Evolutionary conservation across 139 green algal genomes (phyloP), one percentile per base, ranked within the genome.

Genomic region (Gonium pectorale): DNA sequence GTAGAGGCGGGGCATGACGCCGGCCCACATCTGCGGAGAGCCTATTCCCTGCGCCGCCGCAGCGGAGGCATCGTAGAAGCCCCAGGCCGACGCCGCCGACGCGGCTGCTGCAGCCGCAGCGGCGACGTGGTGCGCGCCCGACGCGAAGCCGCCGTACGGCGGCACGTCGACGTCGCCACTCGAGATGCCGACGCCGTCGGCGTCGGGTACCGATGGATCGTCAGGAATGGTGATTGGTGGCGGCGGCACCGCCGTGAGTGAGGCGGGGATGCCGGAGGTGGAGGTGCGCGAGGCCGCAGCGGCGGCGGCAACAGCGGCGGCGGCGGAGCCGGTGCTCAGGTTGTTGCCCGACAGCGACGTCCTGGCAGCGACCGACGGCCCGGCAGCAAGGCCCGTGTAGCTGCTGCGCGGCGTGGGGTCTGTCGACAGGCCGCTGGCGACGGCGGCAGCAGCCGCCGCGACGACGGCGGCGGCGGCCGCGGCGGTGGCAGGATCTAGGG

Each of bases 391-490:
- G 31, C 59, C 59, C 21, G 59, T 72, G 60, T 46, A 72, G 3
- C 59, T 72, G 2, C 59, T 82, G 37, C 75, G 75, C 15, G 75
- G 75, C 13, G 75, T 82, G 6, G 75, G 59, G 17, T 17, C 75
- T 0, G 38, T 44, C 15, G 75, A 82, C 73, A 69, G 54, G 52
- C 66, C 69, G 46, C 46, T 49, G 15, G 15, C 46, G 33, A 71
- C 59, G 31, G 75, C 75, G 15, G 59, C 75, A 9, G 75, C 75
- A 6, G 75, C 75, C 5, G 75, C 75, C 37, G 59, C 75, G 15
- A 82, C 75, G 1, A 81, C 73, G 1, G 75, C 75, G 11, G 75
- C 75, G 1, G 75, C 75, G 1, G 75, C 75, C 11, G 75, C 75
- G n/a, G 75, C 75, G 7, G 75, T 82, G 17, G 75, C 62, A 13